A percentile compares a stretch with the other conserved stretches of the same genome.
phyloP scores from a whole-genome alignment of 257 asterid species.

The Primulina tabacum region DNA sequence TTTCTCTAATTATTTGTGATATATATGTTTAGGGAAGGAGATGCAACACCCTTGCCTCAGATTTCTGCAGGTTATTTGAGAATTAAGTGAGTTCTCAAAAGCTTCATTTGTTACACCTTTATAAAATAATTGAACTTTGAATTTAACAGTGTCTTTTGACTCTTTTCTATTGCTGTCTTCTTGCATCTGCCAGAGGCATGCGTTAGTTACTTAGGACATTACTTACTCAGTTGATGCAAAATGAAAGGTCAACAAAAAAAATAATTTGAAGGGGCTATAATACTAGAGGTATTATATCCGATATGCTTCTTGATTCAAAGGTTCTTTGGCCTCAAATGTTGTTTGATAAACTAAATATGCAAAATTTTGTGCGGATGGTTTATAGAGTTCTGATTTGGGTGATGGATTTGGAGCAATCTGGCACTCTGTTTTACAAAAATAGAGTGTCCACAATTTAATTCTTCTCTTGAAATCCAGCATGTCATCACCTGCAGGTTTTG shows the following conservation, averaged over 20 bases:
- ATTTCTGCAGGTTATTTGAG: slow-evolving; percentile 80
- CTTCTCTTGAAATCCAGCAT: background rate
- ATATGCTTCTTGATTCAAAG: slow-evolving; percentile 13
- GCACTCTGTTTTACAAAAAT: background rate
- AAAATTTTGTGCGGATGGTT: slow-evolving; percentile 4
- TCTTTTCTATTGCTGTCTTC: background rate
- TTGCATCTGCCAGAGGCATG: background rate
- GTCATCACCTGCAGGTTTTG: slow-evolving; percentile 3
- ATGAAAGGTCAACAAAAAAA: background rate
- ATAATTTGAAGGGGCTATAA: background rate
- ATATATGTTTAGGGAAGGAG: slow-evolving; percentile 60
- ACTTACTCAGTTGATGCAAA: background rate
- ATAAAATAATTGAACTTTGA: background rate
- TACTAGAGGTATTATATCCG: slow-evolving; percentile 7
- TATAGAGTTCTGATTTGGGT: slow-evolving; percentile 6
- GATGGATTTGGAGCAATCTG: slow-evolving; percentile 5
- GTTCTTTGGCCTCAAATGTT: slow-evolving; percentile 8
- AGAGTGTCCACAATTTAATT: background rate
- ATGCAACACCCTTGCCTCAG: slow-evolving; percentile 71
- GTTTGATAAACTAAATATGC: slow-evolving; percentile 5
- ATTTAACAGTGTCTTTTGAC: background rate
- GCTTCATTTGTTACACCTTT: slow-evolving; percentile 15
- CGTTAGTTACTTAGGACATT: background rate
- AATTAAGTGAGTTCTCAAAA: slow-evolving; percentile 61
- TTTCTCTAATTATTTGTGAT: slow-evolving; percentile 30